Evolutionary conservation across 768 basidiomycete genomes (phyloP), one percentile per base, ranked within the genome.

Genomic region (Bullera alba): DNA sequence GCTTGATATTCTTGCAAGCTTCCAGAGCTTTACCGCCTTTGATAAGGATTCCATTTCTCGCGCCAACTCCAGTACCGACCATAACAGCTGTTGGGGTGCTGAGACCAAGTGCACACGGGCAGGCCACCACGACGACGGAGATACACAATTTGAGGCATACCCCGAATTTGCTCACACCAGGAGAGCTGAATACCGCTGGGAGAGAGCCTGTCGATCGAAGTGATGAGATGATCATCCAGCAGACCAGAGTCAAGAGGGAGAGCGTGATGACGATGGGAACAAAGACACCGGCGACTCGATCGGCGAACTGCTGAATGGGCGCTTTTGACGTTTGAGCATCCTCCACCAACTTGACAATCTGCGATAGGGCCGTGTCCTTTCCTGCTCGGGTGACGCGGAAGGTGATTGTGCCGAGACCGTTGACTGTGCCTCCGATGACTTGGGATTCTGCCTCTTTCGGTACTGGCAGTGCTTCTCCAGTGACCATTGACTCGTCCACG

Each of bases 71-170:
- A 0, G 93, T 97, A 16, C 95, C 95, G 27, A 97, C 95, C 95
- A 97, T 97, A 74, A 97, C 90, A 2, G 93, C 95, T 0, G 95
- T 97, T 0, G 95, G 95, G 0, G 93, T 97, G 48, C 87, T 88
- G 51, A 97, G 79, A 4, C 93, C 95, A 28, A 99, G 79, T 0
- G 95, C 93, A 69, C 95, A 99, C 0, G 95, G 95, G 72, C 95
- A 99, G 19, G 95, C 93, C 45, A 99, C 91, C 42, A 99, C 95
- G 52, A 99, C 81, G 55, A 97, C 95, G 34, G 87, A 91, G 67
- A 97, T 99, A 72, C 93, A 96, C 65, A 99, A 83, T 75, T 93
- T 90, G 41, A 99, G 77, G 69, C 92, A 97, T 14, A 93, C 85
- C 5, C 87, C 86, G 51, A 96, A 76, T 65, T 85, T 73, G 65